phyloP scores from a whole-genome alignment of 2,329 filamentous ascomycete species.

The Aspergillus brasiliensis region DNA sequence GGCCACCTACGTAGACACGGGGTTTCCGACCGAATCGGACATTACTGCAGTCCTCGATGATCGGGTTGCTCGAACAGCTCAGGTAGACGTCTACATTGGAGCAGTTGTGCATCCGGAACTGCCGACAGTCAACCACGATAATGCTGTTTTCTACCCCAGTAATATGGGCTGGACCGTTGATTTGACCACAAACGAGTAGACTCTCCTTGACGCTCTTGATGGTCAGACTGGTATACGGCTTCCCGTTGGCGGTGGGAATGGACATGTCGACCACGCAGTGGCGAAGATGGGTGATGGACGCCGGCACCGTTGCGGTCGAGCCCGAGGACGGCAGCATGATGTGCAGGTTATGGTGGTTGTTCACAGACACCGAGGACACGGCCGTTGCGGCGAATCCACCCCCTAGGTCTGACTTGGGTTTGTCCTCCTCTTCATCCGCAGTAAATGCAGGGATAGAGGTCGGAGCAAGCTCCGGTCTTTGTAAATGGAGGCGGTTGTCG shows the following conservation, averaged over 20 bases:
- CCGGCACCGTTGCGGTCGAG: constrained; percentile 70
- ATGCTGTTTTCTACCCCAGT: constrained; percentile 72
- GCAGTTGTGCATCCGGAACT: constrained; percentile 91
- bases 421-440: constrained; percentile 23
- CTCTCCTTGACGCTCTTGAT: constrained; percentile 71
- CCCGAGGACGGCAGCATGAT: constrained; percentile 76
- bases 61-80: constrained; percentile 77
- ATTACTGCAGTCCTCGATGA: constrained; percentile 83
- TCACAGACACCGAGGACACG: constrained; percentile 63
- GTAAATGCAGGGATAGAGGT: constrained; percentile 36
- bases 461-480: constrained; percentile 38
- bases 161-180: constrained; percentile 80
- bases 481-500: constrained; percentile 32
- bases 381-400: constrained; percentile 56
- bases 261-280: constrained; percentile 81
- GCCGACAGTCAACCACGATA: constrained; percentile 77
- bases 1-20: constrained; percentile 62
- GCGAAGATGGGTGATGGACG: constrained; percentile 68
- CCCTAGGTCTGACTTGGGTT: constrained; percentile 16
- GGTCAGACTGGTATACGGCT: constrained; percentile 69
- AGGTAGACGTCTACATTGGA: constrained; percentile 80
- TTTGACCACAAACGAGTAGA: constrained; percentile 75
- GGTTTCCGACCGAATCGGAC: constrained; percentile 82
- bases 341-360: constrained; percentile 67
- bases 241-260: constrained; percentile 57